Evolutionary conservation across 805 yeast genomes (phyloP), one percentile per base, ranked within the genome.

Genomic region (Candida insectorum): DNA sequence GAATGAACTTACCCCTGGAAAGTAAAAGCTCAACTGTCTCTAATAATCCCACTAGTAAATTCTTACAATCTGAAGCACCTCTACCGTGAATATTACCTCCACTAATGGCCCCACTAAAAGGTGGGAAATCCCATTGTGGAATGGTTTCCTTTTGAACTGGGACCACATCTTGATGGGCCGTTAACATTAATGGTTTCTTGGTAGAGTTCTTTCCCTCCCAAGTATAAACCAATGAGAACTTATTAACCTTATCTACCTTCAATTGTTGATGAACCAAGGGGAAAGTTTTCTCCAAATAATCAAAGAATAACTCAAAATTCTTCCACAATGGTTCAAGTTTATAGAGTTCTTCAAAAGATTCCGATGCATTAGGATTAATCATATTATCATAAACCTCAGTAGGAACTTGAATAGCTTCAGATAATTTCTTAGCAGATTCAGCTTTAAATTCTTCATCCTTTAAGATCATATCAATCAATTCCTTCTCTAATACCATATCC

Each of bases 101-200:
- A 28, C 57, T 63, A 30, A 36, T 58, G 10, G 40, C 53, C 17
- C 68, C 69, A 27, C 50, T 52, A 28, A 51, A 62, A 0, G 69
- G 69, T 8, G 65, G 64, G 34, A 45, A 55, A 6, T 52, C 54
- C 69, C 69, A 62, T 32, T 57, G 50, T 21, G 43, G 40, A 36
- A 71, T 33, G 1, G 69, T 62, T 17, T 58, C 65, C 36, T 48
- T 44, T 36, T 55, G 64, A 12, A 63, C 63, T 2, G 69, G 69
- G 5, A 63, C 69, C 21, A 63, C 69, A 30, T 63, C 69, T 38
- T 52, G 58, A 42, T 63, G 69, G 4, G 65, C 69, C 6, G 66
- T 40, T 30, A 63, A 48, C 43, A 63, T 41, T 15, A 63, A 45
- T 7, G 69, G 69, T 36, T 58, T 57, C 43, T 52, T 52, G n/a